Evolutionary conservation across 129 eudicot genomes (phyloP).

Genomic region (Pseudognaphalium luteoalbum): DNA sequence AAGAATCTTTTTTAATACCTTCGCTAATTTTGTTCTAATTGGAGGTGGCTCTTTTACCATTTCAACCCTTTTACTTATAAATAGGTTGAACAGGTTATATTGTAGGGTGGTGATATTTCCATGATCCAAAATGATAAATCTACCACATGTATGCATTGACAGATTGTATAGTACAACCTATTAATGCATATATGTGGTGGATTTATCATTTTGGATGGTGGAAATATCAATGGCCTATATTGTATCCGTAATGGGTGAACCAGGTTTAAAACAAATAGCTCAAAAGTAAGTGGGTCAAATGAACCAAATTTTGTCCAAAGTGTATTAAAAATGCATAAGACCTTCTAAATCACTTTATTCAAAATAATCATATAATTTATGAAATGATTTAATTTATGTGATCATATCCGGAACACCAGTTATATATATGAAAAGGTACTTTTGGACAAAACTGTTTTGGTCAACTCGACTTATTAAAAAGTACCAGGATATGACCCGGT

Average conservation of each 20-base stretch:
- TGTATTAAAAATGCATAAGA: not conserved
- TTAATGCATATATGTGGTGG: too few species aligned
- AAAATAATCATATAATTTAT: not conserved
- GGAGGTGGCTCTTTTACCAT: not conserved
- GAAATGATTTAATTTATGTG: not conserved
- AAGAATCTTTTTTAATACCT: constrained; percentile 32
- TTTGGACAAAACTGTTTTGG: not conserved
- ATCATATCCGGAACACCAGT: not conserved
- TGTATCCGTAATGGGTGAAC: not conserved
- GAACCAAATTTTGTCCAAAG: not conserved
- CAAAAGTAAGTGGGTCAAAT: not conserved
- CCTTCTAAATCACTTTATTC: not conserved
- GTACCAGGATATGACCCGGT: not conserved
- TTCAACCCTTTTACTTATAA: not conserved
- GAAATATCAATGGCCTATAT: too few species aligned
- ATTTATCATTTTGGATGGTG: too few species aligned
- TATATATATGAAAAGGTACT: not conserved
- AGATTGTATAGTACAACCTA: too few species aligned
- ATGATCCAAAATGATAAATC: too few species aligned
- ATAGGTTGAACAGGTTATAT: not conserved
- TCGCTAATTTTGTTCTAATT: constrained; percentile 12
- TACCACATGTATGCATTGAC: too few species aligned
- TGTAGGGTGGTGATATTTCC: too few species aligned
- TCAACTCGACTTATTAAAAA: not conserved
- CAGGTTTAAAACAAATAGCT: not conserved